Evolutionary conservation across 257 asterid species (phyloP).

Genomic region (Solanum pinnatisectum): DNA sequence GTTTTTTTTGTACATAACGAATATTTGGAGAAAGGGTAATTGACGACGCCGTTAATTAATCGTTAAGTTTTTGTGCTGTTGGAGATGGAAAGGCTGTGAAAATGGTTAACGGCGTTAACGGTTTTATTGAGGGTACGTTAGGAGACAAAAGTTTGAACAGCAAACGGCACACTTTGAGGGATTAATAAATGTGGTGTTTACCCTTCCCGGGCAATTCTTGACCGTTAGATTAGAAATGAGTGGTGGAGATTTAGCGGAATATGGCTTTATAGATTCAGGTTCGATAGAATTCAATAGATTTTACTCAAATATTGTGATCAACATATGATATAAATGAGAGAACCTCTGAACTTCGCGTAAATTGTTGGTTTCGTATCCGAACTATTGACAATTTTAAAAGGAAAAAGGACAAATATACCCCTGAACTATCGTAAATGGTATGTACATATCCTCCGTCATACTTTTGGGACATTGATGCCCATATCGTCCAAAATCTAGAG

Average conservation of each 20-base stretch:
- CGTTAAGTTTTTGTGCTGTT: conserved; percentile 13
- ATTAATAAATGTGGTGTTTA: neutral
- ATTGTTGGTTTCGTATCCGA: too few relatives aligned
- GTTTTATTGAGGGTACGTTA: conserved; percentile 47
- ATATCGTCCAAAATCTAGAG: fast-evolving
- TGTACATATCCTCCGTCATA: fast-evolving
- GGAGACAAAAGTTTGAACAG: conserved; percentile 68
- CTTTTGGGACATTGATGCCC: neutral
- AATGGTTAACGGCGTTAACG: conserved; percentile 31
- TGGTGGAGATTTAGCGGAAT: neutral
- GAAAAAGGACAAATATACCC: too few relatives aligned
- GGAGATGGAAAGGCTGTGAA: neutral
- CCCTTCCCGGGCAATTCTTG: neutral
- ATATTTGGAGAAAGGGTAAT: conserved; percentile 43
- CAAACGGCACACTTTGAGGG: conserved; percentile 61
- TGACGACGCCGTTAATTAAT: conserved; percentile 58
- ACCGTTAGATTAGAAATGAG: conserved; percentile 14
- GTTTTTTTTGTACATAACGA: conserved; percentile 65
- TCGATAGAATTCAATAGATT: neutral
- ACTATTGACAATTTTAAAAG: neutral
- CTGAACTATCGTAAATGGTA: neutral
- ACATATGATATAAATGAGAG: neutral
- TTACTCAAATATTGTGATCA: neutral
- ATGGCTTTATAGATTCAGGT: neutral
- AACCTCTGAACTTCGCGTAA: neutral